Evolutionary conservation across 140 eudicot genomes (phyloP).

Genomic region (Erigeron philadelphicus): DNA sequence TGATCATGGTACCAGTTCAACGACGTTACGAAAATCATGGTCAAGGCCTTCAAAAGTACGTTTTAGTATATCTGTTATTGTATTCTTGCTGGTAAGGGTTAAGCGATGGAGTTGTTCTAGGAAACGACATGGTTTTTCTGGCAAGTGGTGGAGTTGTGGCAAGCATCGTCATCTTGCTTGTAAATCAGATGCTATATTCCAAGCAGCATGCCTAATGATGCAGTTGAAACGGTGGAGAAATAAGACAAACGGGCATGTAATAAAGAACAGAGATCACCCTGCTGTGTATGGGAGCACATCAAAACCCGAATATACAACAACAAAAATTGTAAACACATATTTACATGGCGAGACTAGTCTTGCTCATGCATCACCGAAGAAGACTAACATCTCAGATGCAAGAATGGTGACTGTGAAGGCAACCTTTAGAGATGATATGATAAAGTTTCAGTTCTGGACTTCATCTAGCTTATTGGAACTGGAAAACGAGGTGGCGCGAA

Average conservation of each 20-base stretch:
- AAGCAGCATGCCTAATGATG: neutral
- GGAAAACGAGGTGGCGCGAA: neutral
- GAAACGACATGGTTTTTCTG: neutral
- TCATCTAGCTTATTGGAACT: neutral
- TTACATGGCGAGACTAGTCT: neutral
- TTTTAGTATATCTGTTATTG: neutral
- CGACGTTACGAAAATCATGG: neutral
- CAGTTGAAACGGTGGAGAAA: neutral
- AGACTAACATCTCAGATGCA: neutral
- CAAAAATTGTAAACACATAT: neutral
- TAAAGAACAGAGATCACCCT: too few relatives aligned
- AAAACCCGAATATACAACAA: neutral
- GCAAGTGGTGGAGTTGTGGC: neutral
- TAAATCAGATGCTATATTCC: neutral
- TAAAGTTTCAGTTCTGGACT: neutral
- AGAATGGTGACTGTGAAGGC: neutral
- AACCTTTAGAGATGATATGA: neutral
- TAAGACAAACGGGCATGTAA: neutral
- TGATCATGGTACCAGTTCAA: neutral
- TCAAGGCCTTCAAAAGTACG: neutral
- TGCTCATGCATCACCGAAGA: neutral
- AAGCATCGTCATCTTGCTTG: neutral
- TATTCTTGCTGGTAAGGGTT: slow-evolving; percentile 6
- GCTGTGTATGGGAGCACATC: neutral
- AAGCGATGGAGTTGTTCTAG: slow-evolving; percentile 2